Percentiles rank a stretch among this genome's conserved stretches.
These are phyloP conservation scores for Aspergillus carlsbadensis DNA, from an alignment of 495 filamentous ascomycete species.

Conservation along the genomic window DNA sequence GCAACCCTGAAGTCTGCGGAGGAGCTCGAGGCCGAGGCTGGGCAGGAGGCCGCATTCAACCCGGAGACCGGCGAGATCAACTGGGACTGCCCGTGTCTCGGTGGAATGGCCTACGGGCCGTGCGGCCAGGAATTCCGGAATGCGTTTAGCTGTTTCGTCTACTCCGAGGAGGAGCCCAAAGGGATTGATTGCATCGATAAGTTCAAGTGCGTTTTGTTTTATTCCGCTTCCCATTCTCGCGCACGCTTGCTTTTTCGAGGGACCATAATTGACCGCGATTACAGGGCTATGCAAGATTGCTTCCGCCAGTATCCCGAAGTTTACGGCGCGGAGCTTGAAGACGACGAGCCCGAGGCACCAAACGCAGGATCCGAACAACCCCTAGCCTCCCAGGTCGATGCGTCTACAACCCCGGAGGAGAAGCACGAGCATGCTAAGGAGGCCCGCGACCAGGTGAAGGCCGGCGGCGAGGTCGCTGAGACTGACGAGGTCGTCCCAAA, in stretches of 20 bases:
- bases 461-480: slow-evolving; percentile 31
- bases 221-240: too few relatives aligned
- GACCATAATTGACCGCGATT: background rate
- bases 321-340: slow-evolving; percentile 86
- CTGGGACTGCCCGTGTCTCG: slow-evolving; percentile 98
- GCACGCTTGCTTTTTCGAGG: background rate
- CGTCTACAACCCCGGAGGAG: slow-evolving; percentile 24
- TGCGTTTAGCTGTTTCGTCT: slow-evolving; percentile 97
- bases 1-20: slow-evolving; percentile 34
- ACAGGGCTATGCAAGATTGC: slow-evolving; percentile 92
- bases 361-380: slow-evolving; percentile 15
- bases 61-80: slow-evolving; percentile 99
- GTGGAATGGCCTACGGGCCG: slow-evolving; percentile 95
- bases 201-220: slow-evolving; percentile 71
- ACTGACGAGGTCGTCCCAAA: slow-evolving; percentile 50
- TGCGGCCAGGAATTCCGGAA: slow-evolving; percentile 93
- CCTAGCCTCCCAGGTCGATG: slow-evolving; percentile 15
- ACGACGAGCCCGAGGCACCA: slow-evolving; percentile 56
- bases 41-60: slow-evolving; percentile 88
- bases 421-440: slow-evolving; percentile 29
- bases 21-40: slow-evolving; percentile 76
- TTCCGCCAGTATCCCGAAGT: slow-evolving; percentile 88
- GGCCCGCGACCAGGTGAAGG: slow-evolving; percentile 24
- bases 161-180: slow-evolving; percentile 92
- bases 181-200: slow-evolving; percentile 98